Percentiles rank a stretch among this genome's conserved stretches.
Conservation (phyloP, 768 basidiomycete species). For the Phlebiopsis gigantea region DNA sequence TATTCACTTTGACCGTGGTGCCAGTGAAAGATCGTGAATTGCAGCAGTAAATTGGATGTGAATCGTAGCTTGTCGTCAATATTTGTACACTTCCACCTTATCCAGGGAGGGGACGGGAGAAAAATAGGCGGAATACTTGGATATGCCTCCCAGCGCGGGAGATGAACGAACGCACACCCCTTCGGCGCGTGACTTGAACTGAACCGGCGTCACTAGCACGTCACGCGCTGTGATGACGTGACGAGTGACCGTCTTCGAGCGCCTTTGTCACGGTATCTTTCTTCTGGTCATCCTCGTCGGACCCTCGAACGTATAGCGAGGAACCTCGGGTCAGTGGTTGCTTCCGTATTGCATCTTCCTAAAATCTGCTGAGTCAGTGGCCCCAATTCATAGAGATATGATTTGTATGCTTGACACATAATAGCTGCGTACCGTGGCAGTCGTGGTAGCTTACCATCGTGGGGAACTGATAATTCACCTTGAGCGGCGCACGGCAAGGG, state of each 20-base stretch:
- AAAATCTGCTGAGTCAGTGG: no score
- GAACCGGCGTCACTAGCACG: neutral
- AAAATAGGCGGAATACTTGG: neutral
- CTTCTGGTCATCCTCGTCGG: no score
- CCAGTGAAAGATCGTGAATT: neutral
- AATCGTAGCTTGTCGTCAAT: neutral
- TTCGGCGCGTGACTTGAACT: conserved; percentile 1
- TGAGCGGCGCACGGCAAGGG: no score
- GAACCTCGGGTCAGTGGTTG: no score
- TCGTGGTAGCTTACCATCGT: no score
- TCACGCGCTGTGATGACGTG: neutral
- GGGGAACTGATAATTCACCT: no score
- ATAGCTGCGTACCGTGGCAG: no score
- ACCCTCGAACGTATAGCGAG: no score
- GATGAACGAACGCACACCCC: neutral
- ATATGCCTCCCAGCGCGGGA: conserved; percentile 4
- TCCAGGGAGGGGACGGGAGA: neutral
- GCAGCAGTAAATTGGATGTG: neutral
- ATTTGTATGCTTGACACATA: no score
- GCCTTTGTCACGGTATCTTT: neutral
- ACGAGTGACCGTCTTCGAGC: neutral
- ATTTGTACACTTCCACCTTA: neutral
- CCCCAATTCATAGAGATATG: no score
- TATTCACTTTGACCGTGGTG: neutral
- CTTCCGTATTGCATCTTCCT: no score